phyloP scores from a whole-genome alignment of 78 protist genomes.

The Dictyostelium intermedium region DNA sequence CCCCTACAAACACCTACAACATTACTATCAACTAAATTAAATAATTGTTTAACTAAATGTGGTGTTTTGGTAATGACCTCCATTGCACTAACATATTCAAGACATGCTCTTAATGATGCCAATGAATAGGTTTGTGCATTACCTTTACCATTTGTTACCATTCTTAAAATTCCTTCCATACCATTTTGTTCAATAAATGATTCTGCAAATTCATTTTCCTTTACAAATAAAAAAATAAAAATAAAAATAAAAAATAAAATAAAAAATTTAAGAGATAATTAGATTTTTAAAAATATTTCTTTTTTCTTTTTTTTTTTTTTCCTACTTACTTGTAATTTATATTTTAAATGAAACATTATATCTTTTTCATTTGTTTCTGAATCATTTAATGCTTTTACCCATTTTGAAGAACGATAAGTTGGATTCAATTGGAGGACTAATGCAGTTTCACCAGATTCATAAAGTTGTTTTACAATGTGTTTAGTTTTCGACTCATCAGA shows the following conservation, averaged over 20 bases:
- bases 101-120: slow-evolving; percentile 62
- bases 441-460: slow-evolving; percentile 46
- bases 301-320: too few relatives aligned
- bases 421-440: slow-evolving; percentile 38
- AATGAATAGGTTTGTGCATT: slow-evolving; percentile 75
- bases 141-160: slow-evolving; percentile 40
- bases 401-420: slow-evolving; percentile 16
- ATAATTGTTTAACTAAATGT: slow-evolving; percentile 51
- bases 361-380: slow-evolving; percentile 29
- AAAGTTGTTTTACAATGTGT: slow-evolving; percentile 46
- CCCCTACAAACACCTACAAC: slow-evolving; percentile 77
- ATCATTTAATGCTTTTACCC: slow-evolving; percentile 58
- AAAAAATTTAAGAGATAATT: not conserved
- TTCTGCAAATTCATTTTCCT: slow-evolving; percentile 76
- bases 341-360: slow-evolving; percentile 66
- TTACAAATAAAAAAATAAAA: not conserved
- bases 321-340: slow-evolving; percentile 48
- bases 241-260: not conserved
- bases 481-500: slow-evolving; percentile 27
- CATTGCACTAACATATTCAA: slow-evolving; percentile 76
- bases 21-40: slow-evolving; percentile 24
- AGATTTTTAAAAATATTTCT: too few relatives aligned
- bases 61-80: slow-evolving; percentile 71
- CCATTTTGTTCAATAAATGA: slow-evolving; percentile 72
- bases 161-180: slow-evolving; percentile 61